A percentile compares a stretch with the other conserved stretches of the same genome.
phyloP scores from a whole-genome alignment of 371 early-diverging fungal genomes.

The Mucor indicus region DNA sequence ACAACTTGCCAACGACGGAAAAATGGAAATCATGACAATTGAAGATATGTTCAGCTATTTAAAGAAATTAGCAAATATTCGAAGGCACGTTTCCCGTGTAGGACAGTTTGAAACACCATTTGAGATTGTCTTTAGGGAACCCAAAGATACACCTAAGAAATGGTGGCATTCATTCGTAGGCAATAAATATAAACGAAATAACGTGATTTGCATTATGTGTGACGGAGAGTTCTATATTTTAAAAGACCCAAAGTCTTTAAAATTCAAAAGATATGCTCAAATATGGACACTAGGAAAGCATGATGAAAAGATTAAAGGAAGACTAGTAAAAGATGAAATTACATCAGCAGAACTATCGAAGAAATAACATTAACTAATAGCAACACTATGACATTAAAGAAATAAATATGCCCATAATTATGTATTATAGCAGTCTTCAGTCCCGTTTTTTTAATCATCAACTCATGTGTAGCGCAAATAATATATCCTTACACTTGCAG shows the following conservation, averaged over 20 bases:
- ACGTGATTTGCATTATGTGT: conserved; percentile 59
- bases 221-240: conserved; percentile 66
- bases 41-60: conserved; percentile 32
- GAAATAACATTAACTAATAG: too few relatives aligned
- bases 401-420: too few relatives aligned
- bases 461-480: too few relatives aligned
- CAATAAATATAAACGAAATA: conserved; percentile 23
- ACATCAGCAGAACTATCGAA: too few relatives aligned
- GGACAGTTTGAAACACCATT: conserved; percentile 41
- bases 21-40: conserved; percentile 35
- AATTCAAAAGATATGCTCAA: conserved; percentile 47
- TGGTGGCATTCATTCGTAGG: not conserved
- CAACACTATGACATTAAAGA: too few relatives aligned
- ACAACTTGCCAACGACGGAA: conserved; percentile 37
- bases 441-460: too few relatives aligned
- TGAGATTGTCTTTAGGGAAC: conserved; percentile 21
- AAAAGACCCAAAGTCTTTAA: conserved; percentile 50
- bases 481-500: too few relatives aligned
- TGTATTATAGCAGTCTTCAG: too few relatives aligned
- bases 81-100: conserved; percentile 39
- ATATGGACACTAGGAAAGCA: conserved; percentile 55
- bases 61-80: conserved; percentile 40
- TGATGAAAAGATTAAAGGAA: conserved; percentile 21
- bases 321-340: conserved; percentile 36
- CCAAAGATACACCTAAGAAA: not conserved